These are phyloP conservation scores for Starmera stellimalicola DNA, from an alignment of 1,139 yeast genomes.

Conservation along the genomic window DNA sequence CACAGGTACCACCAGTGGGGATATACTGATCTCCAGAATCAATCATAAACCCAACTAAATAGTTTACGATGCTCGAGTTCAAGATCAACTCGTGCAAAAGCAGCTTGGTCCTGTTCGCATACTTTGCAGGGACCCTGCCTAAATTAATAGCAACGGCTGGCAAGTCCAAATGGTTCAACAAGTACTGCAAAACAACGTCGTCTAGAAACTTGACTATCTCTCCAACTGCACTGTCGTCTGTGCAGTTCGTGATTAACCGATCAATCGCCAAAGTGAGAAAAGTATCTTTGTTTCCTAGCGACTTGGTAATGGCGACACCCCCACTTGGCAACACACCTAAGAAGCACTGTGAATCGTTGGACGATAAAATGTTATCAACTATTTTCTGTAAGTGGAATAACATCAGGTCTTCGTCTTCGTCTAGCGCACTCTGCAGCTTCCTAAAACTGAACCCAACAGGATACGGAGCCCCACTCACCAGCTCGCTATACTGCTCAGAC, in stretches of 20 bases:
- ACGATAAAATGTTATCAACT: conserved; percentile 32
- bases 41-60: conserved; percentile 29
- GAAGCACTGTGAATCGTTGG: conserved; percentile 32
- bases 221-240: too few species aligned
- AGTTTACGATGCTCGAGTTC: background rate
- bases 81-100: background rate
- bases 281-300: conserved; percentile 36
- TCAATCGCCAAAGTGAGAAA: conserved; percentile 20
- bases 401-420: background rate
- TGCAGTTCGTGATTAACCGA: too few species aligned
- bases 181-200: background rate
- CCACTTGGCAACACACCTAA: conserved; percentile 34
- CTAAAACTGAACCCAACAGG: conserved; percentile 32
- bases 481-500: conserved; percentile 36
- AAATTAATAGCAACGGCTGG: background rate
- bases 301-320: conserved; percentile 34
- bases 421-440: conserved; percentile 1
- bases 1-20: too few species aligned
- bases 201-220: too few species aligned
- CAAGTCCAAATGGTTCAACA: background rate
- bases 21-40: conserved; percentile 32
- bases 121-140: background rate
- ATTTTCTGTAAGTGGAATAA: conserved; percentile 24
- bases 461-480: conserved; percentile 35
- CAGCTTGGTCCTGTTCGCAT: background rate